Conservation (phyloP, 176 grass and related monocot species). For the Cocos nucifera region DNA sequence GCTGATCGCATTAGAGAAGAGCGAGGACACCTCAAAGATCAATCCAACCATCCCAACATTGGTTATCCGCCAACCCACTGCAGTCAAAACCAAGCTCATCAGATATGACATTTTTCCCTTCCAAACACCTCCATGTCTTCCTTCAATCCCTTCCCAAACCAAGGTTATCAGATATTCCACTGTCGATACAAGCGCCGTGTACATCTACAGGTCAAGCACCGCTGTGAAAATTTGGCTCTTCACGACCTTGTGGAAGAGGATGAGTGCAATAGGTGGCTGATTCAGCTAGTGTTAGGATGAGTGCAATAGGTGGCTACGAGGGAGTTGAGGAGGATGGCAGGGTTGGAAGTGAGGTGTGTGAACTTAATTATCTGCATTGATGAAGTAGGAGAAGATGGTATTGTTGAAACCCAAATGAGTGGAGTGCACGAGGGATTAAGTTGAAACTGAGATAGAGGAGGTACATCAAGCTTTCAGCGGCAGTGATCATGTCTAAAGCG, state of each 20-base stretch:
- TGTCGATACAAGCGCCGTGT: conserved; percentile 28
- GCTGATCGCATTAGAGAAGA: conserved; percentile 89
- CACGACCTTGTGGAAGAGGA: conserved; percentile 6
- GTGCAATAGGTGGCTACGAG: conserved; percentile 42
- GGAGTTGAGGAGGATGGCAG: neutral
- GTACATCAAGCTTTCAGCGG: no score
- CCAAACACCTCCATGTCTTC: conserved; percentile 45
- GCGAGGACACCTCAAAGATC: conserved; percentile 50
- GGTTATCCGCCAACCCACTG: conserved; percentile 50
- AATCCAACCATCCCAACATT: conserved; percentile 57
- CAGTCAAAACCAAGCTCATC: conserved; percentile 54
- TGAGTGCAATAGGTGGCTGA: conserved; percentile 47
- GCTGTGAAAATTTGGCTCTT: conserved; percentile 1
- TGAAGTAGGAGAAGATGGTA: no score
- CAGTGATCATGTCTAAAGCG: no score
- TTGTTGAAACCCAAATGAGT: no score
- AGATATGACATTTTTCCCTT: conserved; percentile 48
- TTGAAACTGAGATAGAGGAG: no score
- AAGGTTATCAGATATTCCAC: conserved; percentile 46
- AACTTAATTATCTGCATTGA: no score
- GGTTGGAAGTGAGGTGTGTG: no score
- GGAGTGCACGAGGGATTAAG: no score
- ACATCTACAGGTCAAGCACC: conserved; percentile 5
- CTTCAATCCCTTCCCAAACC: conserved; percentile 31
- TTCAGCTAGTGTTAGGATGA: conserved; percentile 32